Percentiles rank a stretch among this genome's conserved stretches.
Conservation (phyloP, 2,329 filamentous ascomycete species). For the Phaeophleospora eucalypticola region DNA sequence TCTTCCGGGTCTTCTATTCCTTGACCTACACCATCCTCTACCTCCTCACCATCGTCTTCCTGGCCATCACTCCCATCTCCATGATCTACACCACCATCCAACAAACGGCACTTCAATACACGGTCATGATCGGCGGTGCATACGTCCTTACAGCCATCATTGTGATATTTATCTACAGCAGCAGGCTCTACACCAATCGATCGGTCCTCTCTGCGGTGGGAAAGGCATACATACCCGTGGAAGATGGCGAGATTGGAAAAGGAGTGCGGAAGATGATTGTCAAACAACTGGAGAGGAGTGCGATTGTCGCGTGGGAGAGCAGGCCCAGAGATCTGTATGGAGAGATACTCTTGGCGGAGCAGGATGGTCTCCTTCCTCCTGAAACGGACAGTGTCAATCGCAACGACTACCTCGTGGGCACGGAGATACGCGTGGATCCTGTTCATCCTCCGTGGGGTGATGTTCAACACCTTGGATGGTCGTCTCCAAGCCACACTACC, state of each 20-base stretch:
- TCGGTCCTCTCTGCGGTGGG: constrained; percentile 77
- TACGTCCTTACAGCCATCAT: constrained; percentile 70
- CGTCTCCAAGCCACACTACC: constrained; percentile 58
- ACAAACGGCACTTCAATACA: constrained; percentile 67
- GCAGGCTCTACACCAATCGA: constrained; percentile 81
- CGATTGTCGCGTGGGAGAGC: constrained; percentile 74
- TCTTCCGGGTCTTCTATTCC: constrained; percentile 78
- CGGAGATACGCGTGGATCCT: constrained; percentile 37
- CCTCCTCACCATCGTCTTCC: constrained; percentile 65
- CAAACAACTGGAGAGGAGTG: constrained; percentile 69
- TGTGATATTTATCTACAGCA: constrained; percentile 71
- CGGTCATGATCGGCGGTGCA: constrained; percentile 73
- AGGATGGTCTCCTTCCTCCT: constrained; percentile 24
- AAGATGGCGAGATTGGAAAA: constrained; percentile 75
- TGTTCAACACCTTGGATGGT: constrained; percentile 87
- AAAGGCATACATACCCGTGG: constrained; percentile 78
- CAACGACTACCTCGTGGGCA: constrained; percentile 28
- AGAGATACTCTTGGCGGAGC: constrained; percentile 30
- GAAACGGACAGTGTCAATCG: constrained; percentile 15
- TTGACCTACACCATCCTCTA: constrained; percentile 69
- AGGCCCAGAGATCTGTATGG: constrained; percentile 58
- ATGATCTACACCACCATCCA: constrained; percentile 69
- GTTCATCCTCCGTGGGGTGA: constrained; percentile 66
- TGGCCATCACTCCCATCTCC: constrained; percentile 77
- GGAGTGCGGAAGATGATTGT: constrained; percentile 72